Evolutionary conservation across 305 asterid genomes (phyloP).

Genomic region (Stenogyne calaminthoides): DNA sequence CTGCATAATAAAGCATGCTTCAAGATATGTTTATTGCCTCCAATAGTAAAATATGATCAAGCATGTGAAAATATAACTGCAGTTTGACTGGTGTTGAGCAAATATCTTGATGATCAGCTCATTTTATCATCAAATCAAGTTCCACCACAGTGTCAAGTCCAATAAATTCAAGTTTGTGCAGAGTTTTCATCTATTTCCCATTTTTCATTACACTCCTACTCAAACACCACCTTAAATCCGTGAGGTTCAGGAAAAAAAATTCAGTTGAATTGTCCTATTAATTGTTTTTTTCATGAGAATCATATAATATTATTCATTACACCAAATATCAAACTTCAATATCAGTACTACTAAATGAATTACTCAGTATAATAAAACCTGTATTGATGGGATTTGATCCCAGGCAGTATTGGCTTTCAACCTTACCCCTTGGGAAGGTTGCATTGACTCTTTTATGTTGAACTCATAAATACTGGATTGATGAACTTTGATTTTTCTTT

Average conservation of each 20-base stretch:
- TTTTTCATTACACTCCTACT: not conserved
- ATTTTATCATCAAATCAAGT: not conserved
- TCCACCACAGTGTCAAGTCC: not conserved
- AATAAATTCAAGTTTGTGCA: not conserved
- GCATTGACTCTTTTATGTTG: not conserved
- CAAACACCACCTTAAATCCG: conserved; percentile 10
- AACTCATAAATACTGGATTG: conserved; percentile 7
- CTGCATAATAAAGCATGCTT: not conserved
- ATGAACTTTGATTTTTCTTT: not conserved
- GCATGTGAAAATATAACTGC: not conserved
- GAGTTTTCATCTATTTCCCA: not conserved
- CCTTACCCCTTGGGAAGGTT: not conserved
- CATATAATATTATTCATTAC: not conserved
- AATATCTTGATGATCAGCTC: not conserved
- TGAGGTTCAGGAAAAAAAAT: not conserved
- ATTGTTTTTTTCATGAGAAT: not conserved
- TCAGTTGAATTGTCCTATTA: not conserved
- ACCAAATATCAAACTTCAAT: not conserved
- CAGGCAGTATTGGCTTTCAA: not conserved
- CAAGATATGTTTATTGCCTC: not conserved
- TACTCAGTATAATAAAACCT: not conserved
- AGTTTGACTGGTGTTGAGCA: not conserved
- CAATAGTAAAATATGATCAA: not conserved
- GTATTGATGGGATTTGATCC: not conserved
- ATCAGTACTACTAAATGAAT: not conserved